Percentiles rank a stretch among this genome's conserved stretches.
phyloP scores from a whole-genome alignment of 73 alveolate species.

The Tetrahymena malaccensis region DNA sequence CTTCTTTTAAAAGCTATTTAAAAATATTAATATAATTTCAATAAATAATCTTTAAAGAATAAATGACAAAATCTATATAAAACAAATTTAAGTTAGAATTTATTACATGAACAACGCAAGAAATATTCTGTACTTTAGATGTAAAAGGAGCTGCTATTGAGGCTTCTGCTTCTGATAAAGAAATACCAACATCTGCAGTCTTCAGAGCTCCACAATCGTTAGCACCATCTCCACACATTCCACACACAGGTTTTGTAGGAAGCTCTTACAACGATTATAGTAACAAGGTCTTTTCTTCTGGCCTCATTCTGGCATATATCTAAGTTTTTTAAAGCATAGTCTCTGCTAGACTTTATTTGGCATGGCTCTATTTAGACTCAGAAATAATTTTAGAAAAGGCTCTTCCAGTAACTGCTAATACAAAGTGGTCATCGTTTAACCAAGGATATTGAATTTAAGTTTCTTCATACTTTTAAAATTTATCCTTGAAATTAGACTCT shows the following conservation, averaged over 20 bases:
- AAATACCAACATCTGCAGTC: slow-evolving; percentile 58
- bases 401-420: slow-evolving; percentile 17
- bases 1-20: slow-evolving; percentile 1
- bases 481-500: not conserved
- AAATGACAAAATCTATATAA: not conserved
- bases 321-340: slow-evolving; percentile 2
- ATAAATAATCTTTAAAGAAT: not conserved
- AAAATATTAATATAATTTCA: not conserved
- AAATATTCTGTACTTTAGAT: slow-evolving; percentile 20
- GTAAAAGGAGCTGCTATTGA: slow-evolving; percentile 78
- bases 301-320: slow-evolving; percentile 44
- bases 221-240: slow-evolving; percentile 64
- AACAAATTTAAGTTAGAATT: not conserved
- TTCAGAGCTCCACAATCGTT: slow-evolving; percentile 64
- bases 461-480: not conserved
- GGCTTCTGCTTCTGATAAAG: slow-evolving; percentile 67
- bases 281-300: slow-evolving; percentile 37
- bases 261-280: slow-evolving; percentile 4
- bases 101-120: slow-evolving; percentile 47
- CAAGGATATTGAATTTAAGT: not conserved
- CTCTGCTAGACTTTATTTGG: not conserved
- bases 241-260: slow-evolving; percentile 6
- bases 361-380: not conserved
- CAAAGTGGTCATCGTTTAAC: not conserved
- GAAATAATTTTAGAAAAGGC: not conserved